These are phyloP conservation scores for Dillenia suffruticosa DNA, from an alignment of 164 flowering plant species.

Conservation along the genomic window DNA sequence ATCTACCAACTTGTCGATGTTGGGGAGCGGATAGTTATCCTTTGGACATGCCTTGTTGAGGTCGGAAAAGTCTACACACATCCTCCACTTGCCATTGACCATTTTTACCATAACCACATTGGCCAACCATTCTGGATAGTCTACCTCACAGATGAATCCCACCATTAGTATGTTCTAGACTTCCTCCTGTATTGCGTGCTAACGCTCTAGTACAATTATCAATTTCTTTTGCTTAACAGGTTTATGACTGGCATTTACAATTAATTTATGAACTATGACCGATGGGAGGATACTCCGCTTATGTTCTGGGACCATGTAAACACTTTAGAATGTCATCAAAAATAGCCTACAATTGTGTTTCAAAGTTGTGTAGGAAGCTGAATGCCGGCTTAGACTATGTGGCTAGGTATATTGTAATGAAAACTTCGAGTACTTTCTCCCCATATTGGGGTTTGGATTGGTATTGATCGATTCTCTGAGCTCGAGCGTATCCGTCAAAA, in stretches of 20 bases:
- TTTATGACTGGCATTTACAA: not conserved
- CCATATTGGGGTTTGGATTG: too few relatives aligned
- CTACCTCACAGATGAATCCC: not conserved
- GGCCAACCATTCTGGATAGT: not conserved
- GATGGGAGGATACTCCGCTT: not conserved
- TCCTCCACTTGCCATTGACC: not conserved
- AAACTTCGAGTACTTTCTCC: too few relatives aligned
- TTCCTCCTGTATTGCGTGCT: not conserved
- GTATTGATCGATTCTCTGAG: too few relatives aligned
- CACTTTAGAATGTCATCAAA: not conserved
- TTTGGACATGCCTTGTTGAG: not conserved
- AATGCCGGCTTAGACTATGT: too few relatives aligned
- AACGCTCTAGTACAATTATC: not conserved
- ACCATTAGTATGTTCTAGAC: not conserved
- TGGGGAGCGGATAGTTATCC: not conserved
- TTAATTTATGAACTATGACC: not conserved
- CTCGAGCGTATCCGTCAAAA: too few relatives aligned
- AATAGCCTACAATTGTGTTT: too few relatives aligned
- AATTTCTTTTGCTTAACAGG: not conserved
- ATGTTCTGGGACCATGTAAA: not conserved
- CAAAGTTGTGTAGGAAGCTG: too few relatives aligned
- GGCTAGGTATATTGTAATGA: too few relatives aligned
- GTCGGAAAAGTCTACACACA: not conserved
- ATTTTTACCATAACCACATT: not conserved
- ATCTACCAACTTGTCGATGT: not conserved